Evolutionary conservation across 495 filamentous ascomycete genomes (phyloP).

Genomic region (Neohortaea acidophila): DNA sequence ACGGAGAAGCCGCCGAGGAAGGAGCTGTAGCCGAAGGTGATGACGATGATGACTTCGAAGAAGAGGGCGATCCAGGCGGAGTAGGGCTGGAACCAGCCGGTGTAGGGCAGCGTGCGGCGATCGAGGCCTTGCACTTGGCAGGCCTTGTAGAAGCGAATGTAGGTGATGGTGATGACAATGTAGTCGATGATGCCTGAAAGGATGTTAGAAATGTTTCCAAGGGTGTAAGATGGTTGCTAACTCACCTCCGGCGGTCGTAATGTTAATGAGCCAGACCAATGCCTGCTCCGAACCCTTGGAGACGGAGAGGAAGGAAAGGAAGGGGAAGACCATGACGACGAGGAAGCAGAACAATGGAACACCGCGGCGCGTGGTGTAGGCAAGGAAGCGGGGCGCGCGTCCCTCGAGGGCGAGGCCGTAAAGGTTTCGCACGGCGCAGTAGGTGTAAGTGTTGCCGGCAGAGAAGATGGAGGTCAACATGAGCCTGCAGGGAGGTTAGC

Average conservation of each 20-base stretch:
- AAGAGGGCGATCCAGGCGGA: conserved; percentile 36
- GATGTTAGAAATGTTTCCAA: neutral
- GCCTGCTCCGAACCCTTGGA: conserved; percentile 26
- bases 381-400: conserved; percentile 49
- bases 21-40: conserved; percentile 38
- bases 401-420: conserved; percentile 57
- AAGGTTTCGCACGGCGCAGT: conserved; percentile 61
- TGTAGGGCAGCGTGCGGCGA: conserved; percentile 41
- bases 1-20: conserved; percentile 39
- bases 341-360: conserved; percentile 44
- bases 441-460: conserved; percentile 75
- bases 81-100: conserved; percentile 45
- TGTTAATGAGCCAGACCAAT: conserved; percentile 26
- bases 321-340: conserved; percentile 37
- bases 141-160: conserved; percentile 47
- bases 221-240: neutral
- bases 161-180: conserved; percentile 42
- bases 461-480: conserved; percentile 67
- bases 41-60: conserved; percentile 33
- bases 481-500: conserved; percentile 23
- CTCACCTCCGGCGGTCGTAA: conserved; percentile 23
- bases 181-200: conserved; percentile 37
- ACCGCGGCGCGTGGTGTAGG: conserved; percentile 44
- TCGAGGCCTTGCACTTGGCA: conserved; percentile 44
- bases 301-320: conserved; percentile 33